A percentile compares a stretch with the other conserved stretches of the same genome.
phyloP scores from a whole-genome alignment of 2,329 filamentous ascomycete genomes.

The Penicillium sp. region DNA sequence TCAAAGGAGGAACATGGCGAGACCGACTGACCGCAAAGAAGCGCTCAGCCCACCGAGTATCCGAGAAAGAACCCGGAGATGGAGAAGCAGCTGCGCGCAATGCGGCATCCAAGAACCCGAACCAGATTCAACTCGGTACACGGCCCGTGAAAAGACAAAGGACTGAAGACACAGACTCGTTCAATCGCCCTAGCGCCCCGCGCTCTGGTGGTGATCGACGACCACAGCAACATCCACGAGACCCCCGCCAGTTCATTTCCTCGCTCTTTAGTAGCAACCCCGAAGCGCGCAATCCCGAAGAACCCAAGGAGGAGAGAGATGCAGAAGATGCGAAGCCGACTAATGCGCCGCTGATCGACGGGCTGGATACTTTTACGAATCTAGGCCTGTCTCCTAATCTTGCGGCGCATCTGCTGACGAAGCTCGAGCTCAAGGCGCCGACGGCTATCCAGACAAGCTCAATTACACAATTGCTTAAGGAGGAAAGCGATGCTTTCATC shows the following conservation, averaged over 20 bases:
- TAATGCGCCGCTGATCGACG: conserved; percentile 84
- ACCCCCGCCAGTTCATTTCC: conserved; percentile 71
- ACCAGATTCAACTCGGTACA: conserved; percentile 33
- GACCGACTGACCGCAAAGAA: conserved; percentile 81
- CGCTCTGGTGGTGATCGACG: conserved; percentile 14
- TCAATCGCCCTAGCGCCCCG: conserved; percentile 13
- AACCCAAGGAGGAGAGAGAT: conserved; percentile 40
- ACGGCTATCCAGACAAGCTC: conserved; percentile 93
- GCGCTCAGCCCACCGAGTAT: conserved; percentile 49
- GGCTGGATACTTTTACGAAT: conserved; percentile 80
- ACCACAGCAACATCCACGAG: conserved; percentile 35
- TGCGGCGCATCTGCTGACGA: conserved; percentile 77
- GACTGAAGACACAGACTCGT: conserved; percentile 38
- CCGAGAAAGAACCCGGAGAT: conserved; percentile 11
- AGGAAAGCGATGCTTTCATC: conserved; percentile 87
- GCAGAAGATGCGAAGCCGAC: conserved; percentile 64
- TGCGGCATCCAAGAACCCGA: conserved; percentile 33
- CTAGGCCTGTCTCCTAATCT: conserved; percentile 79
- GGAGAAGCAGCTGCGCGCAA: conserved; percentile 15
- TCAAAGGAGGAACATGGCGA: conserved; percentile 92
- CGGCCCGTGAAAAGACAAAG: conserved; percentile 45
- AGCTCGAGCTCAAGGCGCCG: conserved; percentile 84
- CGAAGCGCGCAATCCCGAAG: conserved; percentile 59
- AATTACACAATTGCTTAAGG: conserved; percentile 74
- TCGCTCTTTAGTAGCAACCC: conserved; percentile 93